A percentile compares a stretch with the other conserved stretches of the same genome.
These are phyloP conservation scores for Paxillus rubicundulus DNA, from an alignment of 768 basidiomycete genomes.

Conservation along the genomic window DNA sequence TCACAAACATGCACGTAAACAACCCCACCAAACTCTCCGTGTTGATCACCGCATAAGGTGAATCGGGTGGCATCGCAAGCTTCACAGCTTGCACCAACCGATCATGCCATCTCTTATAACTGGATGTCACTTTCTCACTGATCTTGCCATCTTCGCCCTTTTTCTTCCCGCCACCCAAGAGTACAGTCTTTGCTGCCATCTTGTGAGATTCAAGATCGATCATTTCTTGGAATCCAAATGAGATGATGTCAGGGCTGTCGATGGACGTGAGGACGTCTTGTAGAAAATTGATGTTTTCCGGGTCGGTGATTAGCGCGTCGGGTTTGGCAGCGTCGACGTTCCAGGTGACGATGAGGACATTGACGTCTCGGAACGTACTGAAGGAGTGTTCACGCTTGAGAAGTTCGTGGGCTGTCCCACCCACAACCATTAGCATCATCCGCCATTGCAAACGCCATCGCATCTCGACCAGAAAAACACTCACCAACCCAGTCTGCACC, in stretches of 20 bases:
- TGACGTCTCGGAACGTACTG: conserved; percentile 76
- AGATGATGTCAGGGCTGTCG: conserved; percentile 81
- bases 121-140: conserved; percentile 80
- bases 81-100: conserved; percentile 70
- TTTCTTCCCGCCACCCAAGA: conserved; percentile 67
- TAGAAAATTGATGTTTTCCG: conserved; percentile 79
- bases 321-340: conserved; percentile 90
- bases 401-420: conserved; percentile 64
- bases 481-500: conserved; percentile 84
- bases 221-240: conserved; percentile 94
- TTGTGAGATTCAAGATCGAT: conserved; percentile 93
- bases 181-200: conserved; percentile 88
- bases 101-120: conserved; percentile 90
- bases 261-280: conserved; percentile 70
- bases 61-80: conserved; percentile 66
- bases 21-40: conserved; percentile 90
- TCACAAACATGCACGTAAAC: conserved; percentile 74
- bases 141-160: conserved; percentile 48
- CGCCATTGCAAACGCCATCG: not conserved
- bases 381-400: conserved; percentile 72
- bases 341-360: conserved; percentile 83
- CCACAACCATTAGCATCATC: not conserved
- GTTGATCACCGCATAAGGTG: conserved; percentile 77
- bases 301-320: conserved; percentile 60
- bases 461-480: conserved; percentile 23